Evolutionary conservation across 2,329 filamentous ascomycete genomes (phyloP).

Genomic region (Claviceps quebecensis): DNA sequence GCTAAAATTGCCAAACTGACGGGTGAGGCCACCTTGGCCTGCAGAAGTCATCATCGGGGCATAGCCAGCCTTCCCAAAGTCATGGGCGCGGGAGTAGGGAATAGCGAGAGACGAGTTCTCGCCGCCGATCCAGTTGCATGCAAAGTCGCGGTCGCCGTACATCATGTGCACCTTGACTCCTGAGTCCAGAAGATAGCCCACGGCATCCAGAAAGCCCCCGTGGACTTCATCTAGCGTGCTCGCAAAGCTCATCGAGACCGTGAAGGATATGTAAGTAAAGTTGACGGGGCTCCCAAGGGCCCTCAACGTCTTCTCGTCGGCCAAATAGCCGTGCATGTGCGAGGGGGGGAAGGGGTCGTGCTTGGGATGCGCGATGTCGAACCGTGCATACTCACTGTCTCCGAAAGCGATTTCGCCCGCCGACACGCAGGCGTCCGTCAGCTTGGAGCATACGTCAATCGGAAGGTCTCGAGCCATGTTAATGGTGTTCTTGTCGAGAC

Average conservation of each 20-base stretch:
- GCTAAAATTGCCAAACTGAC: conserved; percentile 60
- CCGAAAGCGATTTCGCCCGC: conserved; percentile 43
- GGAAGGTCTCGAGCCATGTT: conserved; percentile 17
- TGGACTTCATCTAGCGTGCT: conserved; percentile 46
- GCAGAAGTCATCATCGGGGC: conserved; percentile 51
- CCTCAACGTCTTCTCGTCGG: conserved; percentile 38
- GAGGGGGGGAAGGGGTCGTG: conserved; percentile 48
- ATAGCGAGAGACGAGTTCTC: conserved; percentile 53
- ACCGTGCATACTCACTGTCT: conserved; percentile 36
- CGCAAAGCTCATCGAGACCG: conserved; percentile 38
- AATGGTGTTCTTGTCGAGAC: conserved; percentile 35
- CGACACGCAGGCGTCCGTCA: conserved; percentile 36
- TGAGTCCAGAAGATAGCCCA: conserved; percentile 44
- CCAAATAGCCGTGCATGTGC: conserved; percentile 50
- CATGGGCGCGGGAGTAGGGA: conserved; percentile 28
- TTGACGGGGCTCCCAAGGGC: conserved; percentile 50
- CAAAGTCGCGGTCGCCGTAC: conserved; percentile 49
- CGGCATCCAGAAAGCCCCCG: conserved; percentile 31
- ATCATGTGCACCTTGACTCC: conserved; percentile 58
- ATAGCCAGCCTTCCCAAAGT: conserved; percentile 52
- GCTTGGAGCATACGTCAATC: conserved; percentile 23
- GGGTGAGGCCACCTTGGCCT: conserved; percentile 51
- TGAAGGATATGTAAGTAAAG: conserved; percentile 31
- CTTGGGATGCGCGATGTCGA: conserved; percentile 44
- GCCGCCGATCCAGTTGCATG: conserved; percentile 55